These are phyloP conservation scores for Suillus americanus DNA, from an alignment of 768 basidiomycete genomes.

Conservation along the genomic window DNA sequence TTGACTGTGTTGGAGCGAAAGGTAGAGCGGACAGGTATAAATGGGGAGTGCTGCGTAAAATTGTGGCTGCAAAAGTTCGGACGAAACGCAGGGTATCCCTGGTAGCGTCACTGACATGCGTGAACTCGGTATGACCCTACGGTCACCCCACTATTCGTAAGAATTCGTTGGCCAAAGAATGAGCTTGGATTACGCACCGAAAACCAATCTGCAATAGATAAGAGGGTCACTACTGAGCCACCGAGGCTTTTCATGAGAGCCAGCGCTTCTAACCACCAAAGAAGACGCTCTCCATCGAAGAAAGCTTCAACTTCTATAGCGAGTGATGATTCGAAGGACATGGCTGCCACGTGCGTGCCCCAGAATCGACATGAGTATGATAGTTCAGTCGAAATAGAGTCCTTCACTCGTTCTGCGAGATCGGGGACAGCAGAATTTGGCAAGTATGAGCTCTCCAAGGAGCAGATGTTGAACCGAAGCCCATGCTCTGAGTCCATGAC, in stretches of 20 bases:
- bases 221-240: not conserved
- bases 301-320: not conserved
- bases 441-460: conserved; percentile 26
- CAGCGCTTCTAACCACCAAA: not conserved
- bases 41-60: not conserved
- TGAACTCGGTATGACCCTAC: not conserved
- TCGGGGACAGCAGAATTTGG: conserved; percentile 22
- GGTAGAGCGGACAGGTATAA: not conserved
- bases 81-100: not conserved
- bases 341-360: not conserved
- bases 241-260: not conserved
- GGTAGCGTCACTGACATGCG: not conserved
- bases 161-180: not conserved
- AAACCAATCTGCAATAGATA: not conserved
- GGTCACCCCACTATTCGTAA: not conserved
- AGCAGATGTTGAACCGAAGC: conserved; percentile 13
- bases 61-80: not conserved
- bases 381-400: conserved; percentile 23
- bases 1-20: not conserved
- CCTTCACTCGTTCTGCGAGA: conserved; percentile 11
- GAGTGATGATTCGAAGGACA: not conserved
- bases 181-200: not conserved
- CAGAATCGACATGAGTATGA: conserved; percentile 22
- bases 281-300: not conserved
- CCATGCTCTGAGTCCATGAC: conserved; percentile 26